Percentiles rank a stretch among this genome's conserved stretches.
These are phyloP conservation scores for Conringia planisiliqua DNA, from an alignment of 345 rosid species.

Conservation along the genomic window DNA sequence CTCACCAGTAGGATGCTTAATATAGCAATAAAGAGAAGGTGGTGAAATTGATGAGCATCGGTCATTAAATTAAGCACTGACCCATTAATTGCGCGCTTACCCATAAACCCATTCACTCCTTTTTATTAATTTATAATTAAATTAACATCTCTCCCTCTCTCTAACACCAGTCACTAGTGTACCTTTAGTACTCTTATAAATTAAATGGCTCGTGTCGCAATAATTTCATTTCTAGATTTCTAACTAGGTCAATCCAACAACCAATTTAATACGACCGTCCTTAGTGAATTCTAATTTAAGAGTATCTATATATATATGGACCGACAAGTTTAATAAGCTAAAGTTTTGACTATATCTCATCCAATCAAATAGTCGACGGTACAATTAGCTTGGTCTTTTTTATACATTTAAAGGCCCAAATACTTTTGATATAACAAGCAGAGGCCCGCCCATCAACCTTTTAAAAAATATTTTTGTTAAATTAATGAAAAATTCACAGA, in stretches of 20 bases:
- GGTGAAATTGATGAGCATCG: constrained; percentile 37
- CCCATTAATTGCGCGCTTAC: constrained; percentile 35
- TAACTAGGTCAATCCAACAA: constrained; percentile 28
- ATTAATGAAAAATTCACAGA: not conserved
- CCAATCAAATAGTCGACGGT: not conserved
- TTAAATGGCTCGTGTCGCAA: constrained; percentile 21
- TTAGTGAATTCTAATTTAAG: not conserved
- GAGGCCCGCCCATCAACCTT: not conserved
- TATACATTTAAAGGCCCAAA: not conserved
- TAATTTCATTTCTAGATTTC: constrained; percentile 9
- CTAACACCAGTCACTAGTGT: constrained; percentile 11
- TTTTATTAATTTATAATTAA: not conserved
- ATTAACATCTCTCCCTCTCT: not conserved
- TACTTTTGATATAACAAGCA: not conserved
- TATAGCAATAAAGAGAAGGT: constrained; percentile 35
- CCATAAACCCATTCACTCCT: constrained; percentile 27
- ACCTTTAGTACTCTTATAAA: constrained; percentile 12
- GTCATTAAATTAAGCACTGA: constrained; percentile 35
- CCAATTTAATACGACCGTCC: constrained; percentile 23
- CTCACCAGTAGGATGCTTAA: constrained; percentile 34
- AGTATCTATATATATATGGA: not conserved
- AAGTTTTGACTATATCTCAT: not conserved
- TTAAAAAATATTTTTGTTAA: too few species aligned
- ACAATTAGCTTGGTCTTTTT: not conserved
- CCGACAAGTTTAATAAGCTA: constrained; percentile 13